Evolutionary conservation across 805 yeast species (phyloP).

Genomic region (Myxozyma kluyveri): DNA sequence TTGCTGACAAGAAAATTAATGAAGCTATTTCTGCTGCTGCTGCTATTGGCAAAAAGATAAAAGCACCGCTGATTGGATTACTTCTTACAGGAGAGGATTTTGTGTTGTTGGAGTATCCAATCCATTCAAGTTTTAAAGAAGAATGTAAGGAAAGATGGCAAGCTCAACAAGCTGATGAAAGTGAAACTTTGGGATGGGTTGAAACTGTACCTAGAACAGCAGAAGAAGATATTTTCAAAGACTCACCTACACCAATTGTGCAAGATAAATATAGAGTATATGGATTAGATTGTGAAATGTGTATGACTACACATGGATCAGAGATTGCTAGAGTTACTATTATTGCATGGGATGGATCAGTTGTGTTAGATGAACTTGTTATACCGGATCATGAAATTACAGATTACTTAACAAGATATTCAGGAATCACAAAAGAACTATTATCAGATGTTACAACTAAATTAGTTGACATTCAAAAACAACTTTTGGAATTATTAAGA

Average conservation of each 20-base stretch:
- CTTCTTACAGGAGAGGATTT: constrained; percentile 52
- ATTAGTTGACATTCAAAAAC: constrained; percentile 62
- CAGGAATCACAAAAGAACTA: constrained; percentile 79
- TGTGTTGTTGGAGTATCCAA: constrained; percentile 54
- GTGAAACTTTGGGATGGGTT: constrained; percentile 55
- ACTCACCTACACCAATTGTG: constrained; percentile 4
- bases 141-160: neutral
- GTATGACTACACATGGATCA: constrained; percentile 57
- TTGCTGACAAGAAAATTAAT: constrained; percentile 1
- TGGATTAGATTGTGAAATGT: constrained; percentile 95
- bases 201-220: constrained; percentile 47
- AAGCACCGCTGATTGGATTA: constrained; percentile 46
- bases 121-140: constrained; percentile 45
- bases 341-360: constrained; percentile 45
- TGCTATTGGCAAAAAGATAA: neutral
- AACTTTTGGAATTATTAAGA: constrained; percentile 49
- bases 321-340: constrained; percentile 78
- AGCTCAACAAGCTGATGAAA: constrained; percentile 20
- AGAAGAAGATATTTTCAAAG: constrained; percentile 39
- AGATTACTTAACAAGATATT: constrained; percentile 78
- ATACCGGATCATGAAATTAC: constrained; percentile 71
- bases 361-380: constrained; percentile 70
- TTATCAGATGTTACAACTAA: constrained; percentile 62
- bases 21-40: constrained; percentile 1
- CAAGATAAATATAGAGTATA: constrained; percentile 41